Percentiles rank a stretch among this genome's conserved stretches.
Conservation (phyloP, 371 early-diverging fungal genomes). For the Circinella minor region DNA sequence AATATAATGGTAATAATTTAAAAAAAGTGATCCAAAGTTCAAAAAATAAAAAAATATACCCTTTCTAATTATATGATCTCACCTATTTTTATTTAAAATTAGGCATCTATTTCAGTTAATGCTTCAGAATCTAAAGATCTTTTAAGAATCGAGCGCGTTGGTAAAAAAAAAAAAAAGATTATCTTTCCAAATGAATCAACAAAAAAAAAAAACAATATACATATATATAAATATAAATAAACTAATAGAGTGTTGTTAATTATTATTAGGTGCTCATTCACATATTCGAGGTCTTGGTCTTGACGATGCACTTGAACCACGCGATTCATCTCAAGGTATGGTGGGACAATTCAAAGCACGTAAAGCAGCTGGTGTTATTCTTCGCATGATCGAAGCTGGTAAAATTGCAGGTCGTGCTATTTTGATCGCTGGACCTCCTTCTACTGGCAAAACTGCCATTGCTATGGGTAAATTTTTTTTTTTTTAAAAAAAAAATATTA, state of each 20-base stretch:
- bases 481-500: too few species aligned
- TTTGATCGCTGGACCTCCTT: slow-evolving; percentile 97
- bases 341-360: slow-evolving; percentile 97
- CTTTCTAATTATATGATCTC: too few species aligned
- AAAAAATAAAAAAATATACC: too few species aligned
- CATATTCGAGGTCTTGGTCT: slow-evolving; percentile 93
- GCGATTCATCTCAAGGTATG: slow-evolving; percentile 92
- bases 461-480: slow-evolving; percentile 72
- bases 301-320: slow-evolving; percentile 91
- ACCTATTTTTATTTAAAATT: neutral
- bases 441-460: slow-evolving; percentile 96
- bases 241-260: neutral
- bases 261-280: slow-evolving; percentile 89
- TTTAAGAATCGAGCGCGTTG: slow-evolving; percentile 71
- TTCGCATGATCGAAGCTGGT: slow-evolving; percentile 93
- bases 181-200: neutral
- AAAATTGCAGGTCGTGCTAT: slow-evolving; percentile 98
- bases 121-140: slow-evolving; percentile 62
- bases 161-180: slow-evolving; percentile 33
- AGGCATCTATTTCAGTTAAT: slow-evolving; percentile 36
- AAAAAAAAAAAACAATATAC: neutral
- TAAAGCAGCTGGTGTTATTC: slow-evolving; percentile 94
- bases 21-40: too few species aligned
- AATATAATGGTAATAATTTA: too few species aligned
- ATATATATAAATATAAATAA: neutral